Base-by-base conservation (phyloP, 306 rosid genomes). In the Cyclanthera cordifolia region DNA sequence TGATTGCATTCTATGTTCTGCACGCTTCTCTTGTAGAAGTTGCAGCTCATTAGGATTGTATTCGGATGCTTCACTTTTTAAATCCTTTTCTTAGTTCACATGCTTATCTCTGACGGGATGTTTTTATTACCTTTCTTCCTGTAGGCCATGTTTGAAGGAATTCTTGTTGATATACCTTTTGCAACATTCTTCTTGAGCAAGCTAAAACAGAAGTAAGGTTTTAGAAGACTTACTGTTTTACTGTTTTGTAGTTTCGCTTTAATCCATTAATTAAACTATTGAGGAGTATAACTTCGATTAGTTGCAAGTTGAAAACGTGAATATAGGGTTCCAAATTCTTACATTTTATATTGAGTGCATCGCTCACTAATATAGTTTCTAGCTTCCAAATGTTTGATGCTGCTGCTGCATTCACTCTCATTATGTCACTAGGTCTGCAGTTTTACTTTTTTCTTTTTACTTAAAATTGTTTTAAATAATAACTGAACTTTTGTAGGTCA, bases 141-240 rank as follows among this genome's bases (percentile, higher is more conserved):
- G 73, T 77, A 93, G 99, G 96, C 96, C 47, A 87, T 93, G 99
- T 93, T 89, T 70, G 99, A 93, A 83, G 99, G 99, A 69, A 90
- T 93, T 83, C 94, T 93, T 20, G 99, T 93, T 58, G 99, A 93
- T 75, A 87, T 93, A 75, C 96, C 96, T 53, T 93, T 93, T 74
- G 99, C 99, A 46, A 90, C 96, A 13, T 93, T 93, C 85, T 93
- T 93, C 78, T 78, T 90, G 84, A 93, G 99, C 87, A 93, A 93
- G 83, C 74, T 93, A 81, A 93, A 90, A 80, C 94, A 83, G 67
- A 93, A 90, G 99, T 93, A 86, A 87, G 99, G 72, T 72, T 76
- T 69, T 52, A 8, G 11, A 72, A 45, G 24, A 54, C 32, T 59
- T 65, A 9, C 27, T 32, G 32, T 52, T 21, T 19, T 67, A 17